Evolutionary conservation across 768 basidiomycete genomes (phyloP), one percentile per base, ranked within the genome.

Genomic region (Termitomyces sp.): DNA sequence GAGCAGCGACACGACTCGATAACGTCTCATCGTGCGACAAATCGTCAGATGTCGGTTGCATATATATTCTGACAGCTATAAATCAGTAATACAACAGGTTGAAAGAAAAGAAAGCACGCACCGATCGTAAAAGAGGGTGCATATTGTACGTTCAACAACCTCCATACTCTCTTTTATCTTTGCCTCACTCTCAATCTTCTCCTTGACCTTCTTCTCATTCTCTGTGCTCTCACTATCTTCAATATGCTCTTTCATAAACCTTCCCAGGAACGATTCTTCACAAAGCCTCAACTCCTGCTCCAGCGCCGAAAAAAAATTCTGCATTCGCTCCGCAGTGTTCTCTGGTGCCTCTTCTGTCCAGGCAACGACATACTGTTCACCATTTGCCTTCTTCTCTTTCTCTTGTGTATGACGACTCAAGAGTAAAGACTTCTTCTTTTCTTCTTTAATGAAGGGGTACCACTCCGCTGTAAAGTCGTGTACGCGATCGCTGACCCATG

Each of bases 11-110:
- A 6, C 95, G 85, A 67, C 86, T 90, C 0, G 95, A 86, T 4
- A 99, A 76, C 0, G 93, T 89, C 66, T 93, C 92, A 68, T 99
- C 95, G 68, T 97, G 95, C 1, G 87, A 87, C 0, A 82, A 77
- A 66, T 99, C 96, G 20, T 83, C 82, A 2, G 85, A 78, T 1
- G 74, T 70, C 4, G 79, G 75, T 18, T 89, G 91, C 54, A 86
- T 81, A 73, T 94, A 97, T 4, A 97, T 66, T 57, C 93, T 95
- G 11, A 13, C 30, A 24, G 42, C 15, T 20, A 36, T 9, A 30
- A 22, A 42, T 27, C 1, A 56, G 16, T 54, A 30, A 33, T n/a
- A 33, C 1, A 41, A 24, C 16, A 16, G 57, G 36, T 45, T 11
- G 46, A 57, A 54, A 18, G 22, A 27, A 54, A 48, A 24, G 27